These are phyloP conservation scores for Hypsizygus ulmarius DNA, from an alignment of 1,284 basidiomycete genomes.

Conservation along the genomic window DNA sequence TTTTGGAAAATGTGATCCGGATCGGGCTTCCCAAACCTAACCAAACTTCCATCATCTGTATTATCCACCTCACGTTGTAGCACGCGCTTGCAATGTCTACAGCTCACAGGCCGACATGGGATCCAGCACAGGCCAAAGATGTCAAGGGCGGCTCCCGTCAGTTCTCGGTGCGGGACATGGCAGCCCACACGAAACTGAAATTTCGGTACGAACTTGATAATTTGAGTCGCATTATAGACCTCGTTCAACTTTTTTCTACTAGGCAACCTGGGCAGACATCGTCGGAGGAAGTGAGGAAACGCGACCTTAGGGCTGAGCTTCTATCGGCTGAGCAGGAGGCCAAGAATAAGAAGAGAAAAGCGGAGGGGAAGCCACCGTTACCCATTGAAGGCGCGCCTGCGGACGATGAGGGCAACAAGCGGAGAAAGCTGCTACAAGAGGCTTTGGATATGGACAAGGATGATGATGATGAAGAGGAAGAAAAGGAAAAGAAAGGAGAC, in stretches of 20 bases:
- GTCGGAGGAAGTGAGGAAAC: constrained; percentile 67
- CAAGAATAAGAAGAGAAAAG: constrained; percentile 85
- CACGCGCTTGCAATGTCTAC: constrained; percentile 60
- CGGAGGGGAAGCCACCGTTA: constrained; percentile 63
- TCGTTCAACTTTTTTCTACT: constrained; percentile 8
- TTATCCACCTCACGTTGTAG: not conserved
- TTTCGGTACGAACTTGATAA: constrained; percentile 63
- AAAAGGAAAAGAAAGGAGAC: constrained; percentile 38
- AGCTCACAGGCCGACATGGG: constrained; percentile 88
- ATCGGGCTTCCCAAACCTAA: constrained; percentile 1
- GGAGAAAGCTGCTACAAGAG: constrained; percentile 79
- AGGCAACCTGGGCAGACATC: constrained; percentile 87
- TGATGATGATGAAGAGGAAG: constrained; percentile 67
- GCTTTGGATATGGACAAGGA: constrained; percentile 85
- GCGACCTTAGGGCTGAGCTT: constrained; percentile 82
- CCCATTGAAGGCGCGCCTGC: constrained; percentile 39
- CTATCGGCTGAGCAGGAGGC: constrained; percentile 81
- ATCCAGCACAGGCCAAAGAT: constrained; percentile 82
- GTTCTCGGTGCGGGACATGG: constrained; percentile 87
- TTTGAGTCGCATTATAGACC: not conserved
- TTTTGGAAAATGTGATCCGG: constrained; percentile 12
- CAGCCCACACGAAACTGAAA: constrained; percentile 93
- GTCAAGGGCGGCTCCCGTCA: constrained; percentile 86
- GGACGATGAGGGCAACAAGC: constrained; percentile 67
- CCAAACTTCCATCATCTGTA: not conserved